A percentile compares a stretch with the other conserved stretches of the same genome.
These are phyloP conservation scores for Stylosanthes scabra DNA, from an alignment of 331 rosid species.

Conservation along the genomic window DNA sequence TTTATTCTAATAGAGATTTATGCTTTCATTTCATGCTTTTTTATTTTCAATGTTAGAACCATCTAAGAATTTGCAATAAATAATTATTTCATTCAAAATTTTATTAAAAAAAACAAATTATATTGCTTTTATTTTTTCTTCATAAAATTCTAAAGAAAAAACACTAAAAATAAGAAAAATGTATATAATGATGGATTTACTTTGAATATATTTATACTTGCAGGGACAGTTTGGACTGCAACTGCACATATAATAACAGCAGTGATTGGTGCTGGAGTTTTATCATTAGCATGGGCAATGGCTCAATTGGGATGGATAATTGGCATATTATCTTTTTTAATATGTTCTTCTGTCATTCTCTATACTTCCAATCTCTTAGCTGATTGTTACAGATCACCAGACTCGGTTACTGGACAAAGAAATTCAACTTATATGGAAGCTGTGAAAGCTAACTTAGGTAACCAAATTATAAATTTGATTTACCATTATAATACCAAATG, in stretches of 20 bases:
- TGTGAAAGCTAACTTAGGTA: constrained; percentile 39
- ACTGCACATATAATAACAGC: constrained; percentile 38
- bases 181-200: too few relatives aligned
- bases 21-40: too few relatives aligned
- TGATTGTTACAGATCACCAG: constrained; percentile 43
- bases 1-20: too few relatives aligned
- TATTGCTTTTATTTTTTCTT: too few relatives aligned
- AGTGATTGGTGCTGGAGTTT: constrained; percentile 35
- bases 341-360: constrained; percentile 1
- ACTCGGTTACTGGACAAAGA: constrained; percentile 34
- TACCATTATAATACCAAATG: neutral
- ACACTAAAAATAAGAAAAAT: too few relatives aligned
- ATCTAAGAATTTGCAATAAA: too few relatives aligned
- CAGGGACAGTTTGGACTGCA: constrained; percentile 42
- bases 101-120: too few relatives aligned
- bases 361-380: constrained; percentile 40
- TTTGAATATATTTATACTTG: neutral
- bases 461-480: neutral
- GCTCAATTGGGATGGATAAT: constrained; percentile 43
- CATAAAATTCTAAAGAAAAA: too few relatives aligned
- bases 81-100: too few relatives aligned
- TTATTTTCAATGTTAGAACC: too few relatives aligned
- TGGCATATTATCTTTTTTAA: constrained; percentile 11
- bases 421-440: constrained; percentile 38
- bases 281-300: constrained; percentile 39